These are phyloP conservation scores for Sutorius australiensis DNA, from an alignment of 768 basidiomycete species.

Conservation along the genomic window DNA sequence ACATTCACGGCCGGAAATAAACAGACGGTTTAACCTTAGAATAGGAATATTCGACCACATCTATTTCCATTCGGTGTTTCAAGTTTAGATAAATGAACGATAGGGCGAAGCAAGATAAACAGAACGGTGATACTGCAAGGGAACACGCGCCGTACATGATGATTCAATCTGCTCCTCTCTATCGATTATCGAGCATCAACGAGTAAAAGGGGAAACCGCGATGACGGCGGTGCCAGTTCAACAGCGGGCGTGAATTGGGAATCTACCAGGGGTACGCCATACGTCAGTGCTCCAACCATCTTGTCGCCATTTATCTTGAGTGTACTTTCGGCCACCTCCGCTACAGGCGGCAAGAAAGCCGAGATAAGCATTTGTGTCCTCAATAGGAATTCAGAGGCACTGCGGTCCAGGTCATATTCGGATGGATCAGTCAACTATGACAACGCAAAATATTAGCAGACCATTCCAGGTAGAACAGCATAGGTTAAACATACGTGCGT, in stretches of 20 bases:
- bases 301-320: slow-evolving; percentile 34
- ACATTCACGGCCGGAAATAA: slow-evolving; percentile 5
- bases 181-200: slow-evolving; percentile 40
- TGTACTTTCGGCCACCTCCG: slow-evolving; percentile 16
- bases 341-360: slow-evolving; percentile 45
- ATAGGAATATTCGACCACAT: slow-evolving; percentile 15
- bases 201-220: slow-evolving; percentile 72
- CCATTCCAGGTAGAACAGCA: neutral
- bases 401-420: slow-evolving; percentile 24
- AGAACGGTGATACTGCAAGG: slow-evolving; percentile 2
- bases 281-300: slow-evolving; percentile 43
- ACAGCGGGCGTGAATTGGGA: slow-evolving; percentile 56
- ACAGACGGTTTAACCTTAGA: slow-evolving; percentile 3
- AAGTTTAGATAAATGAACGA: slow-evolving; percentile 32
- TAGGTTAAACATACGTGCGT: slow-evolving; percentile 26
- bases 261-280: slow-evolving; percentile 51
- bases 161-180: slow-evolving; percentile 11
- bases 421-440: slow-evolving; percentile 16
- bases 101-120: slow-evolving; percentile 18
- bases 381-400: slow-evolving; percentile 43
- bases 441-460: slow-evolving; percentile 1
- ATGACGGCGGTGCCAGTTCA: slow-evolving; percentile 64
- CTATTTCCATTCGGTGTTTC: slow-evolving; percentile 18
- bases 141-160: slow-evolving; percentile 17
- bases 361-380: slow-evolving; percentile 63